Evolutionary conservation across 208 protist genomes (phyloP), one percentile per base, ranked within the genome.

Genomic region (Crithidia mellificae): DNA sequence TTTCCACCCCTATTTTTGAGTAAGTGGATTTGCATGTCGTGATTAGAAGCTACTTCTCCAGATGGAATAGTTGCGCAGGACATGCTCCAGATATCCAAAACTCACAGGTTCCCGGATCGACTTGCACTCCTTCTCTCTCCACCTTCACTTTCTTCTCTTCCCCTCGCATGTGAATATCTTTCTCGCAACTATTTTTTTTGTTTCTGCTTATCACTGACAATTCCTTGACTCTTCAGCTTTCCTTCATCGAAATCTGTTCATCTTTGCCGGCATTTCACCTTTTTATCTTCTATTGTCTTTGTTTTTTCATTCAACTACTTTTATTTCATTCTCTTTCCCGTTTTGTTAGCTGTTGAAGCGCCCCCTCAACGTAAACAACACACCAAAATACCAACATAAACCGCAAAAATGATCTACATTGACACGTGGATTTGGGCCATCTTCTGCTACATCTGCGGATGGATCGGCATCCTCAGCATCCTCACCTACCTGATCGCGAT

Each of bases 391-490:
- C n/a, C n/a, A 38, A 38, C 5, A 38, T 12, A 11, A 12, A 38
- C 34, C 11, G 5, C 34, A 11, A 38, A 65, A 70, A 92, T 94
- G 84, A 74, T 92, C 50, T 88, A 77, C 64, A 84, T 95, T 54
- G 72, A 84, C 68, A 77, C 68, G 27, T 74, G 63, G 36, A 43
- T 92, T 7, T 93, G 90, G 87, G 25, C 39, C 9, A n/a, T 71
- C 22, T 78, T 92, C 71, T 80, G 61, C 53, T 89, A 85, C 75
- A 32, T 90, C 20, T 83, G 83, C 63, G 63, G 74, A 32, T 86
- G 81, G 82, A 75, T 93, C 29, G 90, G 90, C 14, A 50, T 90
- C 47, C 46, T 95, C 80, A 93, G 90, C 79, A 68, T 95, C 34
- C 64, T 83, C 14, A 91, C 87, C 22, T 95, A 91, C 58, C 63